phyloP scores from a whole-genome alignment of 2,329 filamentous ascomycete species.

The Penicillium sp. region DNA sequence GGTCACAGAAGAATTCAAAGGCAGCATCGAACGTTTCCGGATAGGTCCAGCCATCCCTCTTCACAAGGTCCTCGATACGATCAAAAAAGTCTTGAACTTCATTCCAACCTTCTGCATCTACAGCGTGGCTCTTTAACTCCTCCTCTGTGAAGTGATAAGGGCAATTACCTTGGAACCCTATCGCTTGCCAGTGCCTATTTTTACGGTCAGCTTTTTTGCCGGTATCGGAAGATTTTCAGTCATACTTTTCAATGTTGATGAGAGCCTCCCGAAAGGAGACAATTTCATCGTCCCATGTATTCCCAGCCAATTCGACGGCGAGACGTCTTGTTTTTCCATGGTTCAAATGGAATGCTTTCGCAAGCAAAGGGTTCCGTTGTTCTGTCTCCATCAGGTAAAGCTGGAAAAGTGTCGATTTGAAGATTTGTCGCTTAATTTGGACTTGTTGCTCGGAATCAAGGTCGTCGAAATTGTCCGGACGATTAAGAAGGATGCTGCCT shows the following conservation, averaged over 20 bases:
- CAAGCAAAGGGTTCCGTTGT: slow-evolving; percentile 13
- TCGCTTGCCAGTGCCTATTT: slow-evolving; percentile 25
- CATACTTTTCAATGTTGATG: slow-evolving; percentile 22
- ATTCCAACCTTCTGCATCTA: slow-evolving; percentile 21
- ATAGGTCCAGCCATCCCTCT: slow-evolving; percentile 36
- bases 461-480: slow-evolving; percentile 19
- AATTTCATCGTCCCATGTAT: slow-evolving; percentile 24
- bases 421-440: slow-evolving; percentile 14
- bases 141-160: slow-evolving; percentile 20
- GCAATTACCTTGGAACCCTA: slow-evolving; percentile 15
- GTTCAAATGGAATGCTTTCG: slow-evolving; percentile 16
- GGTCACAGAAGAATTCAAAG: slow-evolving; percentile 29
- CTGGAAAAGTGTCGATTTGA: slow-evolving; percentile 19
- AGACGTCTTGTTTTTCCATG: slow-evolving; percentile 20
- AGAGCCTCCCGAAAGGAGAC: slow-evolving; percentile 20
- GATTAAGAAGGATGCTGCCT: slow-evolving; percentile 20
- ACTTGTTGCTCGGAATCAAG: slow-evolving; percentile 12
- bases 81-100: slow-evolving; percentile 33
- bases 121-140: slow-evolving; percentile 13
- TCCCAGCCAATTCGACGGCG: slow-evolving; percentile 15
- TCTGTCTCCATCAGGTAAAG: slow-evolving; percentile 18
- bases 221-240: too few species aligned
- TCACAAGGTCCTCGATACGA: slow-evolving; percentile 28
- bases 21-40: slow-evolving; percentile 33
- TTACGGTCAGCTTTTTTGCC: too few species aligned